Evolutionary conservation across 1,139 yeast genomes (phyloP), one percentile per base, ranked within the genome.

Genomic region (Suhomyces bolitotheri): DNA sequence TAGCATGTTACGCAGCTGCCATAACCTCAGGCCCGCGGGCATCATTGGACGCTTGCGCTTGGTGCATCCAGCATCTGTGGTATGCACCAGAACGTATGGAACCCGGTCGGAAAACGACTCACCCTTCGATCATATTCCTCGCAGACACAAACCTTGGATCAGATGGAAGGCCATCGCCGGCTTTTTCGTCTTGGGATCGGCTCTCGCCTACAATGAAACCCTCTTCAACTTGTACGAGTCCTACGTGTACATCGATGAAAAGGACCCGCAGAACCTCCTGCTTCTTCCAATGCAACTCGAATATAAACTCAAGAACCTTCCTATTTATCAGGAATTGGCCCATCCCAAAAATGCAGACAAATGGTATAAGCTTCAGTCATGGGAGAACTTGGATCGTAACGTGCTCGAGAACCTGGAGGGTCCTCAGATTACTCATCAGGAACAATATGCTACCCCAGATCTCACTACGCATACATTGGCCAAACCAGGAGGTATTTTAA

Each of bases 401-500:
- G 56, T 64, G 3, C 51, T 68, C 31, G 71, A 66, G 33, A 26
- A 38, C 31, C 5, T 23, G 5, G 25, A 13, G 6, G 25, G 22
- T 14, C 30, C 28, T 9, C 25, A 22, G 11, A 22, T 50, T 9
- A 61, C 54, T 28, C 54, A 49, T 22, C 57, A 70, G 34, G 48
- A 53, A 10, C 75, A 71, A 16, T 70, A 68, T 41, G 43, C 55
- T 38, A 38, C 31, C 31, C 60, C 48, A 7, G 53, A 51, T 10
- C 53, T 56, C 40, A 56, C 62, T 7, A 61, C 64, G 16, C 62
- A 58, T 31, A 64, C 71, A 1, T 57, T 70, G 33, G 61, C 67
- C 4, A 61, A 62, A 34, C 90, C 95, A 0, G 96, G 96, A 3
- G 95, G 90, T 0, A 73, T 89, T 38, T 73, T 88, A 7, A 73